Evolutionary conservation across 164 flowering plant species (phyloP).

Genomic region (Sextonia rubra): DNA sequence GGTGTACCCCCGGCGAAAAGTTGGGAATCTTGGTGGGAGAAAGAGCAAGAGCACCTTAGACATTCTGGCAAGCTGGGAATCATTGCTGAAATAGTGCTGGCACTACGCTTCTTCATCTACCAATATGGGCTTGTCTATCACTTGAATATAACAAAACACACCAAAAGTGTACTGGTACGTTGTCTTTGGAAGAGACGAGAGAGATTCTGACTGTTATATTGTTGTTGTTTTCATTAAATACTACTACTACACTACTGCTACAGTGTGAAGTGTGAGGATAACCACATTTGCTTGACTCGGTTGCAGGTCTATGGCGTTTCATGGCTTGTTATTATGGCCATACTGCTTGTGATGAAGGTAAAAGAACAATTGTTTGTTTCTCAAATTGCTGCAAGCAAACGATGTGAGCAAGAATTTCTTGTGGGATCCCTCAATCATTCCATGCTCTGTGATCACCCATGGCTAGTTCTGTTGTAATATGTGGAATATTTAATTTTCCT

Average conservation of each 20-base stretch:
- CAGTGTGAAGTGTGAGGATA: neutral
- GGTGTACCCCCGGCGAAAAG: conserved; percentile 90
- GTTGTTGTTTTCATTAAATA: no score
- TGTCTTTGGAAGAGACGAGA: neutral
- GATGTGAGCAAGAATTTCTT: no score
- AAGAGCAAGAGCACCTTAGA: conserved; percentile 89
- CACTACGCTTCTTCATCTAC: conserved; percentile 81
- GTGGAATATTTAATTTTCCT: no score
- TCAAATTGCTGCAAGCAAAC: neutral
- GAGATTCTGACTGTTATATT: no score
- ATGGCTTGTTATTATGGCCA: conserved; percentile 73
- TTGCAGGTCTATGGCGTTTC: conserved; percentile 86
- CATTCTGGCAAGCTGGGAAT: conserved; percentile 81
- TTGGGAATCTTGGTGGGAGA: conserved; percentile 99
- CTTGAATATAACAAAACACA: conserved; percentile 46
- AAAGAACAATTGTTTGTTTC: neutral
- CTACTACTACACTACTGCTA: no score
- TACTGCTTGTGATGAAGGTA: conserved; percentile 93
- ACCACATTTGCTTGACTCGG: neutral
- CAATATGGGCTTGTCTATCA: conserved; percentile 98
- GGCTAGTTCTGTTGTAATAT: no score
- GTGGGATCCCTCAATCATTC: no score
- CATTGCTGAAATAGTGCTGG: conserved; percentile 61
- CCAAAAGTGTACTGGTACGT: conserved; percentile 62
- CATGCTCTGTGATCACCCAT: no score